Evolutionary conservation across 139 green algal species (phyloP).

Genomic region (Picochlorum sp.): DNA sequence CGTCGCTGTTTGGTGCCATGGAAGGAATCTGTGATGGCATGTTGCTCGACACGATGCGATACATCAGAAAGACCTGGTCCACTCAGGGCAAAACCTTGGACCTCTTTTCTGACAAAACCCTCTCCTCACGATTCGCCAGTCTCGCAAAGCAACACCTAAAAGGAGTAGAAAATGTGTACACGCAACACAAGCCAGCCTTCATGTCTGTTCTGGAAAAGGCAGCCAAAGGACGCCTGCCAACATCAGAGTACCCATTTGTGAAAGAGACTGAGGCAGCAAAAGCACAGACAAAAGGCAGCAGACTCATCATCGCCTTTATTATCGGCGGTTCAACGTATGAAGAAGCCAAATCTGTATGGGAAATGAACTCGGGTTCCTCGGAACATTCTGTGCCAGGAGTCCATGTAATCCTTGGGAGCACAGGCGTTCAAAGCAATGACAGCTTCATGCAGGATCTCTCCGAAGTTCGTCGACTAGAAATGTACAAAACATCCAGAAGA

Average conservation of each 20-base stretch:
- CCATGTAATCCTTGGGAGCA: constrained; percentile 78
- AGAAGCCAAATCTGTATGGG: constrained; percentile 66
- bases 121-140: constrained; percentile 38
- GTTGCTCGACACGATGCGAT: constrained; percentile 35
- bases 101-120: constrained; percentile 69
- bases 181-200: constrained; percentile 85
- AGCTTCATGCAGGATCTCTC: constrained; percentile 48
- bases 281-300: constrained; percentile 29
- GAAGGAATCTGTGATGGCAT: constrained; percentile 3
- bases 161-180: constrained; percentile 93
- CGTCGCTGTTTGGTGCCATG: constrained; percentile 14
- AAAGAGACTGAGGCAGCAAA: neutral
- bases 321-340: constrained; percentile 95
- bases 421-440: constrained; percentile 60
- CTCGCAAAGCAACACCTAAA: constrained; percentile 66
- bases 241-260: constrained; percentile 65
- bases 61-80: constrained; percentile 41
- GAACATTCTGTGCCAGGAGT: constrained; percentile 40
- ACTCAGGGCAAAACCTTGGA: constrained; percentile 56
- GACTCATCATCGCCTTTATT: constrained; percentile 86
- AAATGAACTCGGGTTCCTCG: constrained; percentile 55
- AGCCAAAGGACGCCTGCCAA: constrained; percentile 52
- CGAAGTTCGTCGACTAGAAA: constrained; percentile 30
- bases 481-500: neutral
- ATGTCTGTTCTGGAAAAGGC: constrained; percentile 64